phyloP scores from a whole-genome alignment of 1,139 yeast species.

The Candida pseudoviswanathii region DNA sequence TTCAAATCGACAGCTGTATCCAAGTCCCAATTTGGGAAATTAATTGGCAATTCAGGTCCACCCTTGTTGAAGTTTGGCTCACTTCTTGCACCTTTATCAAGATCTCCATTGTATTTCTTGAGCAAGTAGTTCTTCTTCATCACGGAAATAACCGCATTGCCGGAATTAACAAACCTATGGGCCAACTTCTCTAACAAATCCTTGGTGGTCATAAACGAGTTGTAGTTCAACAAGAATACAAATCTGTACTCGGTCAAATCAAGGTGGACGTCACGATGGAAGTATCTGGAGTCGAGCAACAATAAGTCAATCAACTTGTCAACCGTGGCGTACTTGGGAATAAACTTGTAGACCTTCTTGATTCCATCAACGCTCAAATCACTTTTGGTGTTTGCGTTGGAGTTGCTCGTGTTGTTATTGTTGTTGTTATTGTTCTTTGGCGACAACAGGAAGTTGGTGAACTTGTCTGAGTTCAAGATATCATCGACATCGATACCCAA shows the following conservation, averaged over 20 bases:
- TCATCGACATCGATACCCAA: conserved; percentile 52
- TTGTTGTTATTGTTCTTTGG: conserved; percentile 11
- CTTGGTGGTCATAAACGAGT: conserved; percentile 44
- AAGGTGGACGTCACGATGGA: conserved; percentile 39
- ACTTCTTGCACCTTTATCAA: conserved; percentile 4
- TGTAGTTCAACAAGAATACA: conserved; percentile 47
- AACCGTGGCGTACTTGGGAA: conserved; percentile 45
- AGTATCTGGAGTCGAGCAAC: conserved; percentile 41
- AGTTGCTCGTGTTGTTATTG: background rate
- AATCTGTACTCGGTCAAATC: conserved; percentile 48
- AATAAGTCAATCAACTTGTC: conserved; percentile 46
- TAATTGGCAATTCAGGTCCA: conserved; percentile 14
- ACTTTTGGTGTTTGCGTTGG: background rate
- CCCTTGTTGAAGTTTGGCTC: conserved; percentile 8
- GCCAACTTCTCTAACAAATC: conserved; percentile 47
- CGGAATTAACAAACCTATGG: conserved; percentile 47
- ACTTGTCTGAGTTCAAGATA: conserved; percentile 45
- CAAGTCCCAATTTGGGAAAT: conserved; percentile 58
- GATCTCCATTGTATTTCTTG: conserved; percentile 10
- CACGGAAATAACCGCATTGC: conserved; percentile 50
- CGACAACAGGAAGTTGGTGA: conserved; percentile 34
- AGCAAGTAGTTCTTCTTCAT: conserved; percentile 35
- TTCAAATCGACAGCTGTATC: conserved; percentile 39
- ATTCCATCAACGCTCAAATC: conserved; percentile 7
- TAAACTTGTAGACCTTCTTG: conserved; percentile 19